Conservation (phyloP, 2,329 filamentous ascomycete species). For the Septoria petroselini region DNA sequence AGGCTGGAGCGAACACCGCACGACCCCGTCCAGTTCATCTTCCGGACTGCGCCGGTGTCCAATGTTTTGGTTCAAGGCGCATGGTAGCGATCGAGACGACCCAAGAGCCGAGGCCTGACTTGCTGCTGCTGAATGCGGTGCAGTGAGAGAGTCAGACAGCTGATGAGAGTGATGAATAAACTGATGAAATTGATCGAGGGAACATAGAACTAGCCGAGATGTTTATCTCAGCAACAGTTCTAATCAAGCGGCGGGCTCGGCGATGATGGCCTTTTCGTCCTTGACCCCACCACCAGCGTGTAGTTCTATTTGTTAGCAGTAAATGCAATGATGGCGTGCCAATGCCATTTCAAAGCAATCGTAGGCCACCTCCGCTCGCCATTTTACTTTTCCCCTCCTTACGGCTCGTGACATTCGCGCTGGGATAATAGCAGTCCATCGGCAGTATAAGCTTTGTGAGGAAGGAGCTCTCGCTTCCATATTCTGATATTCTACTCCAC, state of each 20-base stretch:
- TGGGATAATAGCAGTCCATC: conserved; percentile 10
- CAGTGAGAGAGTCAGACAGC: no score
- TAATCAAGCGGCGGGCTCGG: neutral
- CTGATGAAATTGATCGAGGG: no score
- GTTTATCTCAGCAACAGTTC: no score
- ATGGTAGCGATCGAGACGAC: no score
- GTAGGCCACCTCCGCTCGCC: neutral
- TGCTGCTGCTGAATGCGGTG: no score
- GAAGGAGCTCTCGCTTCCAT: neutral
- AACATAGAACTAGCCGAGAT: no score
- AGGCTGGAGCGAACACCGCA: no score
- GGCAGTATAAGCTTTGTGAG: conserved; percentile 11
- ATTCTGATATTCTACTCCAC: neutral
- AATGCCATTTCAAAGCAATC: conserved; percentile 3
- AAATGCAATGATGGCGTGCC: neutral
- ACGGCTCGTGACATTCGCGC: conserved; percentile 4
- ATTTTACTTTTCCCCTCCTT: conserved; percentile 10
- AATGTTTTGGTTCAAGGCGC: no score
- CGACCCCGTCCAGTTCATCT: no score
- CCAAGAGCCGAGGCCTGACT: no score
- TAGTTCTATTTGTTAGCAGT: neutral
- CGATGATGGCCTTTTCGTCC: neutral
- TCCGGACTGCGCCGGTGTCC: no score
- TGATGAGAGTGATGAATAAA: no score
- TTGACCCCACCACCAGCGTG: neutral